Percentiles rank a stretch among this genome's conserved stretches.
These are phyloP conservation scores for Cryptococcus depauperatus DNA, from an alignment of 1,284 basidiomycete genomes.

Conservation along the genomic window DNA sequence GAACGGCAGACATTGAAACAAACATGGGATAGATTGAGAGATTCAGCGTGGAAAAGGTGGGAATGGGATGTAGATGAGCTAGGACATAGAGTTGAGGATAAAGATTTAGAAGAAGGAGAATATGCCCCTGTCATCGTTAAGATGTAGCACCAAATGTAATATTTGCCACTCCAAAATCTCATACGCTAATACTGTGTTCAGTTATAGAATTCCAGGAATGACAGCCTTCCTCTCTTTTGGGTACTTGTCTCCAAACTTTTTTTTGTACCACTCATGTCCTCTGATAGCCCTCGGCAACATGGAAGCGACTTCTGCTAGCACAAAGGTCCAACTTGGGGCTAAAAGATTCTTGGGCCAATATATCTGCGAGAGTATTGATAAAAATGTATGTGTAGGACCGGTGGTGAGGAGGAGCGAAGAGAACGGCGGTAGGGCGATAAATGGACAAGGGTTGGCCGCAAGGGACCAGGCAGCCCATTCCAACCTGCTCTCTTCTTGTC, in stretches of 20 bases:
- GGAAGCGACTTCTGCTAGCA: conserved; percentile 57
- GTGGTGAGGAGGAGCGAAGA: conserved; percentile 9
- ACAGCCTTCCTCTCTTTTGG: conserved; percentile 58
- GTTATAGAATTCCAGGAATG: conserved; percentile 48
- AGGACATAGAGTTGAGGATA: conserved; percentile 11
- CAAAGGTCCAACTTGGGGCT: conserved; percentile 67
- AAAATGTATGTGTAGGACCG: conserved; percentile 1
- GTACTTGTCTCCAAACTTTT: conserved; percentile 59
- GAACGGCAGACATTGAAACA: conserved; percentile 12
- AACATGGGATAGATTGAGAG: conserved; percentile 6
- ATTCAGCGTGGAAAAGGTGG: conserved; percentile 12
- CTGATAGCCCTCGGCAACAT: conserved; percentile 74
- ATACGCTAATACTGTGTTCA: not conserved
- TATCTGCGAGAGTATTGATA: not conserved
- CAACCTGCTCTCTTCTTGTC: conserved; percentile 47
- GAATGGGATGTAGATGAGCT: conserved; percentile 28
- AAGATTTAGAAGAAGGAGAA: conserved; percentile 42
- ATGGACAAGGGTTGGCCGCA: conserved; percentile 43
- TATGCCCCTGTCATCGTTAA: conserved; percentile 44
- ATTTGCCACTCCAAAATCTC: not conserved
- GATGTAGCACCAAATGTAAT: conserved; percentile 8
- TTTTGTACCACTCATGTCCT: conserved; percentile 72
- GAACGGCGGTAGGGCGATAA: conserved; percentile 46
- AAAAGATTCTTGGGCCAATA: conserved; percentile 36
- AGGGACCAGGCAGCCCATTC: conserved; percentile 76